Base-by-base conservation (phyloP, 176 grass and related monocot genomes). In the Aegilops speltoides region DNA sequence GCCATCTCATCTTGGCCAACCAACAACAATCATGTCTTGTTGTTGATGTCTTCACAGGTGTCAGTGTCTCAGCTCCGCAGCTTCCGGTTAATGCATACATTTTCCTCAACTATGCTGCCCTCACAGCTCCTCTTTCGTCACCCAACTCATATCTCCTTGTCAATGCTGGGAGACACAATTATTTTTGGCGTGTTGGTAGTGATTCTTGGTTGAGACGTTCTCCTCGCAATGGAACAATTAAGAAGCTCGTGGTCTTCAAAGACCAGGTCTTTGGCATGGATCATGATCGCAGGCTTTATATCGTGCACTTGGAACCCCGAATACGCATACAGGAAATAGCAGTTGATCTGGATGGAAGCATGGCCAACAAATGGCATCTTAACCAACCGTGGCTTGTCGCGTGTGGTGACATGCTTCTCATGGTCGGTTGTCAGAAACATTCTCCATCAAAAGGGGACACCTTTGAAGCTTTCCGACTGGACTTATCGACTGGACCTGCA, bases 41-140 rank as follows among this genome's bases (percentile, higher is more conserved):
- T 6, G 28, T 87, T 1, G 88, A 92, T 91, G 73, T 79, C 40
- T 81, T 92, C 68, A 92, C 88, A 7, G 90, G 90, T 8, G 7
- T 13, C 1, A 77, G 73, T 78, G 33, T 87, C 72, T 77, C 45
- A 37, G 63, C 88, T 52, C 86, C 90, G 5, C 8, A 8, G 8
- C 41, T 93, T 13, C 80, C n/a, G 1, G 11, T 73, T 8, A 3
- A 73, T 0, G 32, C 9, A 22, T 3, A 10, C 83, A 54, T 13
- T 62, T 4, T 8, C 31, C 9, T 14, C 10, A 1, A 43, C 22
- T 10, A 73, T 73, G 70, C 10, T 73, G 23, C 2, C 70, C 37
- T 73, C 70, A 73, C 70, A 1, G 70, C 37, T 73, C 70, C 70
- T 43, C 70, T 73, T 24, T 38, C 11, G 22, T 73, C 70, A 73